A percentile compares a stretch with the other conserved stretches of the same genome.
phyloP scores from a whole-genome alignment of 2,329 filamentous ascomycete genomes.

The Chaetomium strumarium region DNA sequence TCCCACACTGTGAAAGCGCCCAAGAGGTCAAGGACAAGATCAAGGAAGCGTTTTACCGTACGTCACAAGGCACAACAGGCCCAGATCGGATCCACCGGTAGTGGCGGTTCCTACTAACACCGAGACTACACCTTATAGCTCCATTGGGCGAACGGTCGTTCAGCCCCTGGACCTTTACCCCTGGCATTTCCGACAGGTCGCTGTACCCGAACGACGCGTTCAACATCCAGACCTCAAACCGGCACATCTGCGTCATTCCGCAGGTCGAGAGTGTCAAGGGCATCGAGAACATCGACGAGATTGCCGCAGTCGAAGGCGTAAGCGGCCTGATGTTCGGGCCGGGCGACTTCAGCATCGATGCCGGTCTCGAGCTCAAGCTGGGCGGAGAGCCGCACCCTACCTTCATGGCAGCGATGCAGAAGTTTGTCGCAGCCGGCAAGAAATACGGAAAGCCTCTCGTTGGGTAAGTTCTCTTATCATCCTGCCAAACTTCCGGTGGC shows the following conservation, averaged over 20 bases:
- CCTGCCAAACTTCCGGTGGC: no score
- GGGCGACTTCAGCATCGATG: conserved; percentile 17
- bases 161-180: conserved; percentile 19
- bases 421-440: background rate
- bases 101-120: no score
- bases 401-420: conserved; percentile 2
- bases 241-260: conserved; percentile 22
- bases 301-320: conserved; percentile 19
- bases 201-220: conserved; percentile 21
- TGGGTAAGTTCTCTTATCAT: background rate
- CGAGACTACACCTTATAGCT: background rate
- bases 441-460: conserved; percentile 6
- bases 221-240: conserved; percentile 24
- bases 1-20: conserved; percentile 22
- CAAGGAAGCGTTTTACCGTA: conserved; percentile 20
- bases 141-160: conserved; percentile 6
- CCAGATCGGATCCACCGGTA: no score
- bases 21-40: conserved; percentile 20
- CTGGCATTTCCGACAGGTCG: conserved; percentile 19
- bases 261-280: conserved; percentile 25
- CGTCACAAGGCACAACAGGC: no score
- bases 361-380: background rate
- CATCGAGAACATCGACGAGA: conserved; percentile 24
- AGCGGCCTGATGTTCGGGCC: conserved; percentile 19
- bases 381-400: background rate